phyloP scores from a whole-genome alignment of 371 early-diverging fungal genomes.

The Lichtheimia ornata region DNA sequence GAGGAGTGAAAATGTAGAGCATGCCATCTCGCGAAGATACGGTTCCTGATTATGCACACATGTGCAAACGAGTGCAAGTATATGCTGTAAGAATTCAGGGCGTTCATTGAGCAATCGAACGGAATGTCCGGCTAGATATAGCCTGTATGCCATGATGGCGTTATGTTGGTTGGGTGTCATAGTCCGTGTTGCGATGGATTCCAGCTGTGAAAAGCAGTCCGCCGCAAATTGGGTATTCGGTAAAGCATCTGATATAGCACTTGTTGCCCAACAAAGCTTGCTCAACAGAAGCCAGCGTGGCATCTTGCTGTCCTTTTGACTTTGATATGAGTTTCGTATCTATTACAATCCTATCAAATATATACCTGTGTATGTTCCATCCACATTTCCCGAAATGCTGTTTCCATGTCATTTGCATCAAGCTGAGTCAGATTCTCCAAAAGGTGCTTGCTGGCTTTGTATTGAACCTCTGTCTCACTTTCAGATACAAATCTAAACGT shows the following conservation, averaged over 20 bases:
- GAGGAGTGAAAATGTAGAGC: slow-evolving; percentile 97
- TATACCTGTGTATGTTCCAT: slow-evolving; percentile 4
- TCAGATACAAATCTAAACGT: slow-evolving; percentile 91
- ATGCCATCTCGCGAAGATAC: slow-evolving; percentile 99
- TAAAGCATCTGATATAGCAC: slow-evolving; percentile 93
- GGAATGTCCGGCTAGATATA: neutral
- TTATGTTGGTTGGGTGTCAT: neutral
- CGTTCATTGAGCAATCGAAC: neutral
- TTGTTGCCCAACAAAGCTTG: slow-evolving; percentile 91
- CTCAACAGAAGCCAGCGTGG: neutral
- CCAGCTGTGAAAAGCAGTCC: slow-evolving; percentile 35
- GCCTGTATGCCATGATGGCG: neutral
- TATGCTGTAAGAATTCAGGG: neutral
- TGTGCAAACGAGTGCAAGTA: slow-evolving; percentile 50
- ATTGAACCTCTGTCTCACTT: slow-evolving; percentile 94
- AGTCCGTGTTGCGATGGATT: neutral
- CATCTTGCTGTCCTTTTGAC: neutral
- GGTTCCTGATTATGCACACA: slow-evolving; percentile 97
- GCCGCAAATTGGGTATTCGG: slow-evolving; percentile 85
- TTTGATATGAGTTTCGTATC: neutral
- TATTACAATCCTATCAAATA: neutral
- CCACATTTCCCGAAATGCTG: neutral
- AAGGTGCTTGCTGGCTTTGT: slow-evolving; percentile 96
- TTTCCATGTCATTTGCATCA: slow-evolving; percentile 75
- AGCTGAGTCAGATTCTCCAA: slow-evolving; percentile 93